Conservation (phyloP, 2,329 filamentous ascomycete genomes). For the Cladosporium colombiae region DNA sequence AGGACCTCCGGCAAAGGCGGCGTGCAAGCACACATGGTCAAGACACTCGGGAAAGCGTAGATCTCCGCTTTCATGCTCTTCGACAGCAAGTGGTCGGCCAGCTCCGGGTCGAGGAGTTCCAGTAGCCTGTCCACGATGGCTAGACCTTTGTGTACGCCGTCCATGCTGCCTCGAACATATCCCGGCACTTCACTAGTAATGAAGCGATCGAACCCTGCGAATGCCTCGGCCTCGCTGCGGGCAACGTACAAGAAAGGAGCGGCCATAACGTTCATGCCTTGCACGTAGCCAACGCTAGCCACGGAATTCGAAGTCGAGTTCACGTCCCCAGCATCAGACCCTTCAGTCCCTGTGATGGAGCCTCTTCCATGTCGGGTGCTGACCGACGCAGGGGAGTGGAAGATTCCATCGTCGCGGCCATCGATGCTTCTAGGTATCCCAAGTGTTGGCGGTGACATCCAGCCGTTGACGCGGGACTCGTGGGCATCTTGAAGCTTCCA, state of each 20-base stretch:
- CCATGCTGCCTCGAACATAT: constrained; percentile 95
- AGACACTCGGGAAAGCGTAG: constrained; percentile 92
- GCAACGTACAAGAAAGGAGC: constrained; percentile 95
- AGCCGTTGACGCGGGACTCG: constrained; percentile 57
- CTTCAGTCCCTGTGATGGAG: constrained; percentile 59
- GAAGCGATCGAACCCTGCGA: constrained; percentile 83
- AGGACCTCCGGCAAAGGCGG: constrained; percentile 92
- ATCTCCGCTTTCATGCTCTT: constrained; percentile 91
- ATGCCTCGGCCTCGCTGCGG: constrained; percentile 91
- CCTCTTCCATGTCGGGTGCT: constrained; percentile 37
- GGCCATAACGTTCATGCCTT: constrained; percentile 98
- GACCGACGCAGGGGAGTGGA: constrained; percentile 38
- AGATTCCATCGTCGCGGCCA: constrained; percentile 48
- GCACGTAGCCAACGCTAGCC: constrained; percentile 86
- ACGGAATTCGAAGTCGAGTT: constrained; percentile 26
- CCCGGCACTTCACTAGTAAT: constrained; percentile 86
- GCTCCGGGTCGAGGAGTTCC: constrained; percentile 84
- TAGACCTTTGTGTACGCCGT: constrained; percentile 90
- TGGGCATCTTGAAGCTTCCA: constrained; percentile 87
- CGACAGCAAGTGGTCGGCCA: constrained; percentile 78
- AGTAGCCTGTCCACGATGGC: constrained; percentile 90
- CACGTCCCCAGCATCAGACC: constrained; percentile 58
- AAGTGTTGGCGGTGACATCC: constrained; percentile 51
- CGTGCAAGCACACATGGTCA: constrained; percentile 94
- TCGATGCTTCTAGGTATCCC: constrained; percentile 52